Base-by-base conservation (phyloP, 1,284 basidiomycete species). In the Apiotrichum veenhuisii region DNA sequence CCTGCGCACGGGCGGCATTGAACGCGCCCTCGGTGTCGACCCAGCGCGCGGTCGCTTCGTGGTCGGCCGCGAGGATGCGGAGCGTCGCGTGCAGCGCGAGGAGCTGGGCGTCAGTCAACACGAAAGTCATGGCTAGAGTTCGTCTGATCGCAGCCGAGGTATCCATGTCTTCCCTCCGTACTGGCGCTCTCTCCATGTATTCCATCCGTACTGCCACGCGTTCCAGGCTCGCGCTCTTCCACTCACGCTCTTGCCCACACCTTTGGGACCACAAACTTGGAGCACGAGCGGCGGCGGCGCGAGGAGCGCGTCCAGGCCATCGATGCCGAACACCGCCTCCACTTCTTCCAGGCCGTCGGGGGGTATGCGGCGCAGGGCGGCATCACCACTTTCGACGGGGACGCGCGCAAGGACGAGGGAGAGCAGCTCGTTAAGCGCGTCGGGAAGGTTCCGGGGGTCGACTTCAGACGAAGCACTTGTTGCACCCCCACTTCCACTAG, bases 21-120 rank as follows among this genome's bases (percentile, higher is more conserved):
- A 77, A 75, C 2, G 67, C 64, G 5, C 71, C 74, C 11, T 74
- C 70, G 0, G 72, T 72, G 50, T 77, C 75, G 25, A 77, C 57
- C 75, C 75, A 77, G 26, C 55, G 61, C 20, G 72, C 74, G 0
- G 61, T 62, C 0, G 64, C 65, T 1, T 46, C 42, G 1, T 54
- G 26, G 37, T 75, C 64, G 0, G 42, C 43, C 0, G 48, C 37
- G 1, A 77, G 60, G 2, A 63, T 37, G 1, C 70, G 61, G 7
- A 77, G 59, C 0, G 64, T 65, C 9, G 69, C 64, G 50, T 76
- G 70, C 0, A 76, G 64, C 0, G 71, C 70, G 3, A 77, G 61
- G 1, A 77, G 60, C 75, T 74, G 57, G n/a, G n/a, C n/a, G n/a
- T n/a, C n/a, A n/a, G n/a, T n/a, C n/a, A n/a, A n/a, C n/a, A n/a